These are phyloP conservation scores for Colletotrichum salicis DNA, from an alignment of 2,329 filamentous ascomycete species.

Conservation along the genomic window DNA sequence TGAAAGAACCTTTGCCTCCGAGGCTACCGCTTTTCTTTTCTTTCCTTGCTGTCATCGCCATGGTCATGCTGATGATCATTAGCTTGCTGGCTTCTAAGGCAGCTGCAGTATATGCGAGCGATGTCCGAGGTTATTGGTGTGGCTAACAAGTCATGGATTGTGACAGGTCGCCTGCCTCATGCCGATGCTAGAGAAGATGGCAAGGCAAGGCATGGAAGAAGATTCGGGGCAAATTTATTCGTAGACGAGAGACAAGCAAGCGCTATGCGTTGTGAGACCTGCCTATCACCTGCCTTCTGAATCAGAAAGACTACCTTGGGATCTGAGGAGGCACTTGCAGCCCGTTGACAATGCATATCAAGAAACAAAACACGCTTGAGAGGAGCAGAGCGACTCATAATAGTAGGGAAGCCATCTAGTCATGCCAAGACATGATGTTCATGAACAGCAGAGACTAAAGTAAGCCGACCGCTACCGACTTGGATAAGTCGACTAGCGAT, in stretches of 20 bases:
- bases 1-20: not conserved
- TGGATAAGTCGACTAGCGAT: not conserved
- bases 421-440: not conserved
- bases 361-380: not conserved
- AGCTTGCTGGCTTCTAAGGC: not conserved
- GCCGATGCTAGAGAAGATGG: not conserved
- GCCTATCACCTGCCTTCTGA: not conserved
- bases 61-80: not conserved
- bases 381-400: not conserved
- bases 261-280: not conserved
- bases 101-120: not conserved
- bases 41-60: not conserved
- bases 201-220: not conserved
- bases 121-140: not conserved
- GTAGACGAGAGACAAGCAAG: not conserved
- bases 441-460: not conserved
- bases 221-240: not conserved
- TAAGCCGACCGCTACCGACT: not conserved
- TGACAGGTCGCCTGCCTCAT: constrained; percentile 21
- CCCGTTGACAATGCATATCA: not conserved
- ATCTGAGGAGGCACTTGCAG: not conserved
- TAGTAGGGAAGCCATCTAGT: not conserved
- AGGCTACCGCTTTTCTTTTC: not conserved
- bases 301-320: not conserved
- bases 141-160: constrained; percentile 12